A percentile compares a stretch with the other conserved stretches of the same genome.
Conservation (phyloP, 352 stramenopile genomes). For the Pelagophyceae sp. region DNA sequence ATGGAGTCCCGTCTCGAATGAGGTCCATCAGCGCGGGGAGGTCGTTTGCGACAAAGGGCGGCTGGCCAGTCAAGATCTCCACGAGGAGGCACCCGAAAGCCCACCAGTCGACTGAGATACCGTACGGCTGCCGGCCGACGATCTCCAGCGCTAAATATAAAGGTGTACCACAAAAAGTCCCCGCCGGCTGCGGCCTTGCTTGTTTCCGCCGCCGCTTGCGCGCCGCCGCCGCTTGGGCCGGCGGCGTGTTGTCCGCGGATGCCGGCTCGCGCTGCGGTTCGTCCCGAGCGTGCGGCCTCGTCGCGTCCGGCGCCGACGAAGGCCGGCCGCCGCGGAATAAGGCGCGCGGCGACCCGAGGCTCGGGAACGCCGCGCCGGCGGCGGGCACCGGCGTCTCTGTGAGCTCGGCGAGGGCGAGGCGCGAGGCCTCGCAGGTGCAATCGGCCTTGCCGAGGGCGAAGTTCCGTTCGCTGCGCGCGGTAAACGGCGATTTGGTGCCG, state of each 20-base stretch:
- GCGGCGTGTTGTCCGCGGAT: background rate
- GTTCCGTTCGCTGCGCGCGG: too few relatives aligned
- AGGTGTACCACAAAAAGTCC: constrained; percentile 22
- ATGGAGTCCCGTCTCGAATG: background rate
- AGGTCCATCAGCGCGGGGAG: background rate
- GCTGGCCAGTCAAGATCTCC: constrained; percentile 71
- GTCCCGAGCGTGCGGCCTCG: background rate
- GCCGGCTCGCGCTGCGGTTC: too few relatives aligned
- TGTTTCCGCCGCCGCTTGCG: background rate
- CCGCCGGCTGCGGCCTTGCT: background rate
- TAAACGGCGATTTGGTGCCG: too few relatives aligned
- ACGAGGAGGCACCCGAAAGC: constrained; percentile 70
- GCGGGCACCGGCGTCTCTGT: too few relatives aligned
- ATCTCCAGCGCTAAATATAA: constrained; percentile 27
- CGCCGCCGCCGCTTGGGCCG: too few relatives aligned
- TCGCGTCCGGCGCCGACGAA: too few relatives aligned
- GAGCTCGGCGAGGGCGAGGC: background rate
- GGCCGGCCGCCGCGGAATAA: too few relatives aligned
- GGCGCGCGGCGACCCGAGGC: too few relatives aligned
- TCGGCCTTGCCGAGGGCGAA: background rate
- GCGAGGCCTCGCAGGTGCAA: background rate
- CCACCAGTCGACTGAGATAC: constrained; percentile 68
- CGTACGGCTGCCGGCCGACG: constrained; percentile 56
- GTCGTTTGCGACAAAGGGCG: constrained; percentile 58
- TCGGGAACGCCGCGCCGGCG: too few relatives aligned